Evolutionary conservation across 805 yeast species (phyloP).

Genomic region (Ogataea paraovalis): DNA sequence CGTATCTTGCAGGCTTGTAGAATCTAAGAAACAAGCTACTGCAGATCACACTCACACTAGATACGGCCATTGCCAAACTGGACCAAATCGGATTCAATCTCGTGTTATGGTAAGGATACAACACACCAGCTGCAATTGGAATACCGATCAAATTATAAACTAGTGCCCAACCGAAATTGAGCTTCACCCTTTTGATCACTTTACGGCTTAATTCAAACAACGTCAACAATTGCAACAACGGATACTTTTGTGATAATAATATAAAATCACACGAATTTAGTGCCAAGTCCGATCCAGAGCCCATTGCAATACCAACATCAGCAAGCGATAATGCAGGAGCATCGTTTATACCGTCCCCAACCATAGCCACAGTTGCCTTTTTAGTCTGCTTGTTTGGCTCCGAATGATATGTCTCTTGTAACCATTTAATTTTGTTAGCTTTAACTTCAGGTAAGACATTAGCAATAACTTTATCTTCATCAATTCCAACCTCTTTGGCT

Average conservation of each 20-base stretch:
- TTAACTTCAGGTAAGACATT: slow-evolving; percentile 75
- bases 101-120: slow-evolving; percentile 52
- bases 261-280: slow-evolving; percentile 72
- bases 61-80: slow-evolving; percentile 61
- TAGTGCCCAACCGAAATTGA: slow-evolving; percentile 59
- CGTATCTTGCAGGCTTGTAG: slow-evolving; percentile 35
- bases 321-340: slow-evolving; percentile 76
- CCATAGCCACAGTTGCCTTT: slow-evolving; percentile 58
- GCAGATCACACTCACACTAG: slow-evolving; percentile 53
- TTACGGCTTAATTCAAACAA: slow-evolving; percentile 48
- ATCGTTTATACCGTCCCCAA: slow-evolving; percentile 82
- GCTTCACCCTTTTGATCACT: slow-evolving; percentile 50
- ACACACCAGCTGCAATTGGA: slow-evolving; percentile 66
- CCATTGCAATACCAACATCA: slow-evolving; percentile 73
- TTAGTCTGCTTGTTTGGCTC: slow-evolving; percentile 11
- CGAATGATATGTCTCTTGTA: slow-evolving; percentile 42
- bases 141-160: slow-evolving; percentile 53
- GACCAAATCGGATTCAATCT: slow-evolving; percentile 63
- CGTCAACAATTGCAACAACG: slow-evolving; percentile 49
- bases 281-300: slow-evolving; percentile 74
- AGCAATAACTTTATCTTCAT: slow-evolving; percentile 51
- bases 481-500: slow-evolving; percentile 62
- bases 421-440: slow-evolving; percentile 52
- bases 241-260: slow-evolving; percentile 49
- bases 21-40: slow-evolving; percentile 48